These are phyloP conservation scores for Sporothrix sp. DNA, from an alignment of 2,329 filamentous ascomycete genomes.

Conservation along the genomic window DNA sequence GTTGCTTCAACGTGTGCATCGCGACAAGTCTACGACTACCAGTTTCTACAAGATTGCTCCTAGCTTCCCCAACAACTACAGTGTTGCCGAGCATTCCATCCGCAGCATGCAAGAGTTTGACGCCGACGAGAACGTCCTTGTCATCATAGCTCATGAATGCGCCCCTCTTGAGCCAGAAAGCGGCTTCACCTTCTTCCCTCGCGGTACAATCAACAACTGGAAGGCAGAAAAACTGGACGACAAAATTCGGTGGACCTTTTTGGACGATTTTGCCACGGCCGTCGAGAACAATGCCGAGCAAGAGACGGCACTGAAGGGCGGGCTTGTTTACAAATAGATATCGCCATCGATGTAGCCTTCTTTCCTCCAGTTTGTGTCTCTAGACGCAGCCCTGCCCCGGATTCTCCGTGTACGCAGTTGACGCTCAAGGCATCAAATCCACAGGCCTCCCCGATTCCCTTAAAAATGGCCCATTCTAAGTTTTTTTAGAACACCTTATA, in stretches of 20 bases:
- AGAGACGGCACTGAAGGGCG: not conserved
- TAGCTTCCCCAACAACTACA: not conserved
- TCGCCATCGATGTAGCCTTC: too few relatives aligned
- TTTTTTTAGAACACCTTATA: too few relatives aligned
- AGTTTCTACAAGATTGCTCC: not conserved
- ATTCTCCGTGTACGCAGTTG: too few relatives aligned
- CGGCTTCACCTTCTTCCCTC: conserved; percentile 19
- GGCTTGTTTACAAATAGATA: not conserved
- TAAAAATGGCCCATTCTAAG: too few relatives aligned
- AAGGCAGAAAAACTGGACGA: conserved; percentile 20
- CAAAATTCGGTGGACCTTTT: conserved; percentile 18
- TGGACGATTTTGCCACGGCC: conserved; percentile 16
- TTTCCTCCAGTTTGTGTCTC: too few relatives aligned
- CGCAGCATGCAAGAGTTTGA: conserved; percentile 18
- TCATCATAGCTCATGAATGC: conserved; percentile 21
- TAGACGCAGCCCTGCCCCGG: too few relatives aligned
- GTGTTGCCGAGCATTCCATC: not conserved
- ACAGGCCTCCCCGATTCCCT: too few relatives aligned
- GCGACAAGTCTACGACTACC: not conserved
- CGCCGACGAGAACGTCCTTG: conserved; percentile 19
- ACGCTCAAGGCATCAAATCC: too few relatives aligned
- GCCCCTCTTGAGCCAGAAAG: conserved; percentile 12
- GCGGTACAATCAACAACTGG: conserved; percentile 19
- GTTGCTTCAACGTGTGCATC: not conserved
- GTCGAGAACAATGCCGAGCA: not conserved